Evolutionary conservation across 2,329 filamentous ascomycete genomes (phyloP), one percentile per base, ranked within the genome.

Genomic region (Pezicula carpinea): DNA sequence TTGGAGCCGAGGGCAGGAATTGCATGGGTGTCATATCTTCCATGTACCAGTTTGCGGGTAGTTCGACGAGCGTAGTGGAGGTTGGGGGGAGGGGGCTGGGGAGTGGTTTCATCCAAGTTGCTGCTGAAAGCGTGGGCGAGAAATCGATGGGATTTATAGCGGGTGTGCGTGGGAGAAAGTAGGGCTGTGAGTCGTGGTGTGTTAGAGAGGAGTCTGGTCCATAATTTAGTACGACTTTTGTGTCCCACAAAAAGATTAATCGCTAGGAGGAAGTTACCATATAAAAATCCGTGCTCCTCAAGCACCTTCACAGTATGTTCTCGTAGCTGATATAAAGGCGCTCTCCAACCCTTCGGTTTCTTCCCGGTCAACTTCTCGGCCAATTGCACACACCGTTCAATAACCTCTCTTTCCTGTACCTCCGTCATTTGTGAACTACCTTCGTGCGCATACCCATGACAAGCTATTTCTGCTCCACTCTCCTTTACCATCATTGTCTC

Each of bases 381-480:
- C 6, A 77, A 57, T 0, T 62, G 53, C 17, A 77, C 72, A 53
- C 73, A 77, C 51, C 72, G 71, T 39, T 62, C 56, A 29, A 77
- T 60, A 0, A 78, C 73, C 41, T 77, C 74, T 39, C 64, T 60
- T 54, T 77, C 73, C 60, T 78, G 74, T 21, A 66, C 55, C 3
- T 67, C 64, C 0, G 70, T 76, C 59, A 78, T 60, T 52, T 74
- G 69, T 1, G 59, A 56, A 1, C 69, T 66, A 34, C 67, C 66
- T 48, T 67, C 53, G 34, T 58, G 48, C 3, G 50, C 48, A 53
- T 59, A 60, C 29, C 58, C 58, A 44, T 59, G 58, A 43, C 50
- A 55, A 6, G 39, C 77, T 39, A 80, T 73, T 53, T 80, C 76
- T 5, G 69, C 70, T 6, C 78, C 76, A 26, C 71, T 74, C 4